Percentiles rank a stretch among this genome's conserved stretches.
Conservation (phyloP, 345 rosid genomes). For the Turnera subulata region DNA sequence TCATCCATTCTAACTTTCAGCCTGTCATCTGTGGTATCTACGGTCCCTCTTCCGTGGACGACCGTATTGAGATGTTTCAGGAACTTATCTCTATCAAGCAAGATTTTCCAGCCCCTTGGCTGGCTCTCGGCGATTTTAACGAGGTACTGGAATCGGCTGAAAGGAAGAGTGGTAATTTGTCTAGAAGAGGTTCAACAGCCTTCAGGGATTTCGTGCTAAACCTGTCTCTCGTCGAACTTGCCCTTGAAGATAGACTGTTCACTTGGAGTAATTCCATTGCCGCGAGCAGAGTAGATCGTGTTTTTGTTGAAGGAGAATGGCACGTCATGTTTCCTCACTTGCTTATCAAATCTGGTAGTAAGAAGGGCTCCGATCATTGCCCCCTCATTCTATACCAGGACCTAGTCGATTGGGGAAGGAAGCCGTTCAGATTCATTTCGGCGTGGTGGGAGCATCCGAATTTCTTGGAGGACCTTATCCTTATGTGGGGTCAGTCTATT, state of each 20-base stretch:
- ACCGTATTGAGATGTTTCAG: neutral
- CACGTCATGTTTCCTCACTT: neutral
- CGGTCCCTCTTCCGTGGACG: neutral
- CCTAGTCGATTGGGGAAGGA: neutral
- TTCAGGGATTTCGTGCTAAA: neutral
- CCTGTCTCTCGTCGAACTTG: neutral
- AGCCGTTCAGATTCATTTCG: neutral
- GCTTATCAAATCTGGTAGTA: neutral
- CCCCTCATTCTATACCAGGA: neutral
- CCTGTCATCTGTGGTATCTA: neutral
- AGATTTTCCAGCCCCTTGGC: neutral
- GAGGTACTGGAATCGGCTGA: neutral
- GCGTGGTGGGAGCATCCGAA: neutral
- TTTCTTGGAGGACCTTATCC: neutral
- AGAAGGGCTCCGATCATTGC: neutral
- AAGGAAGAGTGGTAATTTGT: neutral
- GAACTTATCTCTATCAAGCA: neutral
- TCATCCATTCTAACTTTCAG: neutral
- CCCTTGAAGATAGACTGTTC: neutral
- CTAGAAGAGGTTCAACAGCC: neutral
- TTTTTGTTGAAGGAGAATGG: neutral
- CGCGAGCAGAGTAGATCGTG: neutral
- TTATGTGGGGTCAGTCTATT: neutral
- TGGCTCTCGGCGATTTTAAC: neutral
- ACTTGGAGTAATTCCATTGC: neutral